phyloP scores from a whole-genome alignment of 495 filamentous ascomycete genomes.

The Neohortaea acidophila region DNA sequence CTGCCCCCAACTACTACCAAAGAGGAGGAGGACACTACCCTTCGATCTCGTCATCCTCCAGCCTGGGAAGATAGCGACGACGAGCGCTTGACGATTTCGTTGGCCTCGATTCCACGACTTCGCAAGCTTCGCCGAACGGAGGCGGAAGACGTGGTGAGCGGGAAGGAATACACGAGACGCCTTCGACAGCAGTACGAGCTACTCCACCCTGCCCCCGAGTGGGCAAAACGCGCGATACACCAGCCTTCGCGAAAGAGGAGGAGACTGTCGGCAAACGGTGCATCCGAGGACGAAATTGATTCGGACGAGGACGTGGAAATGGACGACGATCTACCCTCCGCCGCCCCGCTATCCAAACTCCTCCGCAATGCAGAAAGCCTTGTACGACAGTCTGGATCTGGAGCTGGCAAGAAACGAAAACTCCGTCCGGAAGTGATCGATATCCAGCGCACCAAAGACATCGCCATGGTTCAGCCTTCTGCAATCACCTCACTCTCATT shows the following conservation, averaged over 20 bases:
- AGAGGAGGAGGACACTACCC: constrained; percentile 22
- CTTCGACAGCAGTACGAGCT: constrained; percentile 63
- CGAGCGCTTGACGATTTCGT: constrained; percentile 67
- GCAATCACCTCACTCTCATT: constrained; percentile 71
- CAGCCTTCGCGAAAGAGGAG: constrained; percentile 32
- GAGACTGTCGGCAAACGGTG: constrained; percentile 25
- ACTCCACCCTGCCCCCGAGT: constrained; percentile 56
- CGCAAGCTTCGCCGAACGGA: constrained; percentile 69
- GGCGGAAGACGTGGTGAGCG: constrained; percentile 69
- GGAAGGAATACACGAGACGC: constrained; percentile 67
- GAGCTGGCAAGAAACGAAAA: constrained; percentile 37
- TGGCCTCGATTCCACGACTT: constrained; percentile 54
- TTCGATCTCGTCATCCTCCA: constrained; percentile 31
- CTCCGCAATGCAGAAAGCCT: constrained; percentile 51
- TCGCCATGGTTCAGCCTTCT: constrained; percentile 46
- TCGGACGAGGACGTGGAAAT: constrained; percentile 34
- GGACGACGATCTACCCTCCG: constrained; percentile 45
- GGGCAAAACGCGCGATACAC: constrained; percentile 42
- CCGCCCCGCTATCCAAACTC: constrained; percentile 63
- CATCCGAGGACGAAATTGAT: constrained; percentile 14
- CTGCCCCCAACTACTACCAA: constrained; percentile 19
- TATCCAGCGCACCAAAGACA: constrained; percentile 58
- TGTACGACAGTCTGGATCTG: constrained; percentile 15
- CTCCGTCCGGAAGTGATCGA: constrained; percentile 76
- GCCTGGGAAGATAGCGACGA: constrained; percentile 96